Evolutionary conservation across 169 alveolate genomes (phyloP), one percentile per base, ranked within the genome.

Genomic region (Eimeria brunetti): DNA sequence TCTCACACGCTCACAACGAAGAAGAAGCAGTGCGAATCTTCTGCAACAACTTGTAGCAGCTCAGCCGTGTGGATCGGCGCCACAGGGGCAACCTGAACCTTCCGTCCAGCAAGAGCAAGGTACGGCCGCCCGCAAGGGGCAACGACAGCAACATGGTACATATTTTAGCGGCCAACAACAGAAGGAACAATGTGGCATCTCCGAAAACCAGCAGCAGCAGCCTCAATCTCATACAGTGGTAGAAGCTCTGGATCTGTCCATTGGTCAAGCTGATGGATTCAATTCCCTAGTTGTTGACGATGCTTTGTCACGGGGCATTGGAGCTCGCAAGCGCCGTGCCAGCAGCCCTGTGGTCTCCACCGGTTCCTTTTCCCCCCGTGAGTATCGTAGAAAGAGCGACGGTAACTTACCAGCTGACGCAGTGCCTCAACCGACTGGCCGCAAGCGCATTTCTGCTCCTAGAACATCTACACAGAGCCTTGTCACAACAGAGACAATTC

Each of bases 311-410:
- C 58, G 81, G 64, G 83, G 92, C 30, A 36, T 44, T 69, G 92
- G 80, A 33, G 44, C 81, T 12, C 92, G 92, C 92, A 86, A 86
- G 33, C 92, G 92, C 64, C 92, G 92, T 33, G 92, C 92, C 83
- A 86, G 92, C 30, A 86, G 92, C 67, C 92, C 92, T 38, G 56
- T 62, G 24, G 67, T 49, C 8, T 62, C 92, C 62, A 58, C 64
- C 16, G 71, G 41, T 62, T 62, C 92, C 11, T 62, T 86, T 60
- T 86, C 81, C 11, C 46, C 71, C 16, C 62, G 62, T 46, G 76
- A 22, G 18, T 41, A 41, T 20, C 67, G 20, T 62, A 49, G 53
- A 16, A 41, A 44, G 56, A 20, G 33, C 36, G 80, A 86, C 53
- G 49, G 64, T 3, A 14, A n/a, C 22, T 38, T 41, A 20, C 44